A percentile compares a stretch with the other conserved stretches of the same genome.
Conservation (phyloP, 2,329 filamentous ascomycete species). For the Teratosphaeria zuluensis region DNA sequence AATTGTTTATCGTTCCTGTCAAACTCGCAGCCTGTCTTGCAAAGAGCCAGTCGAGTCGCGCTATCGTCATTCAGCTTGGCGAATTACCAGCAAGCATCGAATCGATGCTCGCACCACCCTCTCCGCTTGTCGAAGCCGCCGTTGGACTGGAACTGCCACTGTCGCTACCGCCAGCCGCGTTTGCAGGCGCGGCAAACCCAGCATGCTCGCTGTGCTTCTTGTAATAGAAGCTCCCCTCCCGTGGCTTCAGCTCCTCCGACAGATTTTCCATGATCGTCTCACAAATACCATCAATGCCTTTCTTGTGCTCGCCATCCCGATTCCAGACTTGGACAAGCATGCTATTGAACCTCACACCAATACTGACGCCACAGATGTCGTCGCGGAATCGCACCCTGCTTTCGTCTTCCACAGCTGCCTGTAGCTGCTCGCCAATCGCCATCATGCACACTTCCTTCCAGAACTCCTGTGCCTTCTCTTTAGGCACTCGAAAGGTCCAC, state of each 20-base stretch:
- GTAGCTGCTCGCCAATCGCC: conserved; percentile 72
- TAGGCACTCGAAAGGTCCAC: conserved; percentile 87
- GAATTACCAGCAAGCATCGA: background rate
- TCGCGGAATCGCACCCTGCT: conserved; percentile 54
- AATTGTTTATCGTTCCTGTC: background rate
- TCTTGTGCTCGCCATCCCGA: conserved; percentile 70
- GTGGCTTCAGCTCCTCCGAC: conserved; percentile 61
- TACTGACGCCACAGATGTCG: conserved; percentile 75
- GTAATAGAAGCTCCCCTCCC: conserved; percentile 53
- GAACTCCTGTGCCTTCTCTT: conserved; percentile 59
- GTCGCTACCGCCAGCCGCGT: background rate
- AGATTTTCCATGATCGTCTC: conserved; percentile 64
- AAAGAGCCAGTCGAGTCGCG: background rate
- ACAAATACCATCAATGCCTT: conserved; percentile 66
- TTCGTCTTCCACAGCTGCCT: conserved; percentile 55
- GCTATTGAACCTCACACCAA: conserved; percentile 80
- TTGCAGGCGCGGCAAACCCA: conserved; percentile 40
- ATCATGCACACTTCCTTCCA: conserved; percentile 76
- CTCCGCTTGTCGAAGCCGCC: background rate
- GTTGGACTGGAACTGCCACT: background rate
- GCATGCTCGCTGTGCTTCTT: conserved; percentile 86
- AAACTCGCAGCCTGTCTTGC: no score
- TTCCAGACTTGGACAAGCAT: conserved; percentile 91
- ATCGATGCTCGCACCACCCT: background rate
- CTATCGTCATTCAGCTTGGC: background rate